Conservation (phyloP, 2,329 filamentous ascomycete genomes). For the Microdochium paspali region DNA sequence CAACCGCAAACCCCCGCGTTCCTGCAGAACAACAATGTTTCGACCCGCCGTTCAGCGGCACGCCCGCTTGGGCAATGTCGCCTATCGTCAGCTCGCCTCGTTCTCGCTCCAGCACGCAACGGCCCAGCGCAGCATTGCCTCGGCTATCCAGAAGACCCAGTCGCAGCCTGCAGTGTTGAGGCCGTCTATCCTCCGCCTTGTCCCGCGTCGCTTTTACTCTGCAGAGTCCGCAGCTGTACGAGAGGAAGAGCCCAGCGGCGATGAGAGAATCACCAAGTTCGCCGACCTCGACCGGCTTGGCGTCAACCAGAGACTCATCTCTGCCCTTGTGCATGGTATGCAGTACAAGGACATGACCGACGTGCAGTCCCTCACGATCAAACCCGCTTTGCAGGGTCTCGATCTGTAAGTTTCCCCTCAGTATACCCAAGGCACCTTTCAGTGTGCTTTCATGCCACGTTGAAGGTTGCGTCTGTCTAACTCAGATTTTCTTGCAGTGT, state of each 20-base stretch:
- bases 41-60: slow-evolving; percentile 6
- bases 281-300: slow-evolving; percentile 31
- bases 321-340: slow-evolving; percentile 63
- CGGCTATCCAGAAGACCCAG: slow-evolving; percentile 1
- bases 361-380: slow-evolving; percentile 79
- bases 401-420: slow-evolving; percentile 58
- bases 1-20: neutral
- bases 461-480: too few species aligned
- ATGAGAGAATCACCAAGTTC: slow-evolving; percentile 28
- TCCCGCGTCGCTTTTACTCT: slow-evolving; percentile 4
- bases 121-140: neutral
- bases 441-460: too few species aligned
- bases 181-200: neutral
- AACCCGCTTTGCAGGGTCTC: slow-evolving; percentile 65
- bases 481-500: slow-evolving; percentile 49
- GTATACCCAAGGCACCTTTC: too few species aligned
- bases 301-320: slow-evolving; percentile 57
- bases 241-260: slow-evolving; percentile 2
- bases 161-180: slow-evolving; percentile 2
- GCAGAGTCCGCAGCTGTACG: slow-evolving; percentile 1
- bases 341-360: slow-evolving; percentile 80
- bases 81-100: slow-evolving; percentile 5
- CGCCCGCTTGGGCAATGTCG: slow-evolving; percentile 5
- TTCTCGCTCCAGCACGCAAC: neutral
- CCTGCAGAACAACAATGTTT: slow-evolving; percentile 4